A percentile compares a stretch with the other conserved stretches of the same genome.
Evolutionary conservation across 2,329 filamentous ascomycete genomes (phyloP).

Genomic region (Verticillium nubilum): DNA sequence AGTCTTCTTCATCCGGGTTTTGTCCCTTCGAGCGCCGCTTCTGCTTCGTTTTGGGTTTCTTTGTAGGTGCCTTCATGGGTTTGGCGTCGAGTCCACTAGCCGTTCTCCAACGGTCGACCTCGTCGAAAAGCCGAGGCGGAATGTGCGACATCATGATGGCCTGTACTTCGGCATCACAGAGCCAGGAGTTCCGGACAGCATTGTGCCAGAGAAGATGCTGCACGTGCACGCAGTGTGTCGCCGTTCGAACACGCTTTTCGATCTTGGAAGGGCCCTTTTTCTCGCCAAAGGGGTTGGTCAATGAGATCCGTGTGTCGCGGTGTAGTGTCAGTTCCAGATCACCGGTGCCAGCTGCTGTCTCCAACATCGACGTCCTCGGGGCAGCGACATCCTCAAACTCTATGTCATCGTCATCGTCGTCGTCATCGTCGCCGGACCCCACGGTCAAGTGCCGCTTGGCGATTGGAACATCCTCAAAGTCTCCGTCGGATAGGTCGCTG

Average conservation of each 20-base stretch:
- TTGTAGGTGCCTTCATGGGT: constrained; percentile 18
- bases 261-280: constrained; percentile 86
- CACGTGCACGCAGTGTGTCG: constrained; percentile 85
- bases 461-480: constrained; percentile 43
- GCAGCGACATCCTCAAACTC: constrained; percentile 54
- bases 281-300: constrained; percentile 54
- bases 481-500: constrained; percentile 50
- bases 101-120: constrained; percentile 67
- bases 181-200: constrained; percentile 75
- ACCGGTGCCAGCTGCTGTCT: constrained; percentile 47
- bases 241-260: constrained; percentile 70
- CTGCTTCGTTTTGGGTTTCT: constrained; percentile 30
- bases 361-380: constrained; percentile 29
- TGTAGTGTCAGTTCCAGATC: constrained; percentile 71
- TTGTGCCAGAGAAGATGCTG: constrained; percentile 88
- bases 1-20: background rate
- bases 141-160: constrained; percentile 71
- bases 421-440: constrained; percentile 18
- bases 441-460: constrained; percentile 33
- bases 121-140: constrained; percentile 60
- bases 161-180: constrained; percentile 72
- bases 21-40: constrained; percentile 23
- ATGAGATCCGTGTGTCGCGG: constrained; percentile 51
- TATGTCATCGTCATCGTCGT: constrained; percentile 51
- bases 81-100: constrained; percentile 54